Base-by-base conservation (phyloP, 306 rosid genomes). In the Trifolium dubium region DNA sequence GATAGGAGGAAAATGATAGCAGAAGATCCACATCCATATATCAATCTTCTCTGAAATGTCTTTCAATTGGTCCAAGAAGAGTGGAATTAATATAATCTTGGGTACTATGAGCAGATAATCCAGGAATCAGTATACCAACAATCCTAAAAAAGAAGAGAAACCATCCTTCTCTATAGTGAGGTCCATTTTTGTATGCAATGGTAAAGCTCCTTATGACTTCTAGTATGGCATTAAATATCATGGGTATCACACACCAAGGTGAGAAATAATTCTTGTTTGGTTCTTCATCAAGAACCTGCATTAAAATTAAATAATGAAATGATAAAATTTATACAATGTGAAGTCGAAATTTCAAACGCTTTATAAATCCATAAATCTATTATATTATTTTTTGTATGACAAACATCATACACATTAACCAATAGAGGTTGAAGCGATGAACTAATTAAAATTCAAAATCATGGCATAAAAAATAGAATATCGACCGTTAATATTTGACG, bases 51-150 rank as follows among this genome's bases (percentile, higher is more conserved):
- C 64, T 81, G 44, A 81, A 75, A 67, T 81, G 70, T 0, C 18
- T 64, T 34, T 81, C 79, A 73, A 84, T 64, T 47, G 88, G 59
- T 35, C 87, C 95, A 34, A 89, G 49, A 10, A 89, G 80, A 37
- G 96, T 90, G 31, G 88, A 64, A 64, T 90, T 92, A 3, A 90
- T 88, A 74, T 92, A 90, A 72, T 92, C 97, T 28, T 87, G 94
- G 8, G 92, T 85, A 80, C 75, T 67, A 17, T 92, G 96, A 14
- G 92, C 90, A 43, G 87, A 43, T 28, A 88, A 3, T 1, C 95
- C 97, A 4, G 92, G 97, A 51, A 87, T 39, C 0, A 85, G n/a
- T 39, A 90, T 30, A 43, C 97, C 96, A 8, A 76, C 1, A 31
- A 92, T 0, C 76, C 97, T 89, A 37, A 85, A 29, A 28, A 47